These are phyloP conservation scores for Coemansia sp. DNA, from an alignment of 192 early-diverging fungal species.

Conservation along the genomic window DNA sequence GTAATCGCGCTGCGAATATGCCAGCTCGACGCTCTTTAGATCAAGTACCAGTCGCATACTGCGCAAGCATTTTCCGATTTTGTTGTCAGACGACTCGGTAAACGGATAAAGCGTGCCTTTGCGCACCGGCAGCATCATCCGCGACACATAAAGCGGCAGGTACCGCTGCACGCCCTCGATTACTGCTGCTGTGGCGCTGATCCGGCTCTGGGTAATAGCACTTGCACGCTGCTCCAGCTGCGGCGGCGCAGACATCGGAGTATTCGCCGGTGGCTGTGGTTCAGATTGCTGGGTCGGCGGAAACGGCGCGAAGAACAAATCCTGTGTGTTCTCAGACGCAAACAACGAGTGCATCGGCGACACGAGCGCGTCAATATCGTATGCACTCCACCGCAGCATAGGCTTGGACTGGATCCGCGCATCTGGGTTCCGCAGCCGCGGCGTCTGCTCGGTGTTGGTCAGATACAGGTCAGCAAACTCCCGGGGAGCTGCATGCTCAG, in stretches of 20 bases:
- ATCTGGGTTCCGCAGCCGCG: constrained; percentile 23
- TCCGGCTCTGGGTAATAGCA: constrained; percentile 37
- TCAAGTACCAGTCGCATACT: constrained; percentile 53
- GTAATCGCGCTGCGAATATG: constrained; percentile 52
- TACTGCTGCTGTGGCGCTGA: constrained; percentile 39
- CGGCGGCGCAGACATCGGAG: not conserved
- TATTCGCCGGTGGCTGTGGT: not conserved
- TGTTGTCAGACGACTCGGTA: constrained; percentile 47
- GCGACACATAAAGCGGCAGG: constrained; percentile 49
- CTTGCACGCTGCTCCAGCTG: constrained; percentile 1
- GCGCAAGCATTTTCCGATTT: constrained; percentile 52
- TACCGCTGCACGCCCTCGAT: constrained; percentile 40
- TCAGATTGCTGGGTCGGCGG: not conserved
- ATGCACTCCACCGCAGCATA: constrained; percentile 24
- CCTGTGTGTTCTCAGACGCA: constrained; percentile 12
- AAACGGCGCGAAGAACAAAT: constrained; percentile 48
- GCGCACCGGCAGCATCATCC: constrained; percentile 57
- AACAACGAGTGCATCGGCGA: constrained; percentile 51
- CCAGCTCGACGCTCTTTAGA: constrained; percentile 48
- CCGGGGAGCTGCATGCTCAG: not conserved
- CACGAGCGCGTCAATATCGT: constrained; percentile 37
- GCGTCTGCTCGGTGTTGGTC: not conserved
- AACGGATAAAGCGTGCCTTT: constrained; percentile 54
- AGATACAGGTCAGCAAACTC: constrained; percentile 31
- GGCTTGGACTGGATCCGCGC: constrained; percentile 20